phyloP scores from a whole-genome alignment of 2,329 filamentous ascomycete genomes.

The Verticillium zaregamsianum region DNA sequence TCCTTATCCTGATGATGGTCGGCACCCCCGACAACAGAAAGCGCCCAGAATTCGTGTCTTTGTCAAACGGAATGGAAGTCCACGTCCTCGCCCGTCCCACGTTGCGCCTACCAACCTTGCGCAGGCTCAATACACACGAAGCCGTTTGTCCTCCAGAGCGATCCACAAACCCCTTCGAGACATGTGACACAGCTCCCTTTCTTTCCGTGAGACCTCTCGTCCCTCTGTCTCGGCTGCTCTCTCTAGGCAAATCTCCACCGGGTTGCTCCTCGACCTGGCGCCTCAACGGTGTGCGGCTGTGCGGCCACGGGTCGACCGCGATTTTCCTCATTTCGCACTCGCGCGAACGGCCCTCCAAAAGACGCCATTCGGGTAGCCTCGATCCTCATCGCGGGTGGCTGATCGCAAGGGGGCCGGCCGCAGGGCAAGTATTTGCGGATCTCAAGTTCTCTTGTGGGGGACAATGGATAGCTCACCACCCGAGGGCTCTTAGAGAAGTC shows the following conservation, averaged over 20 bases:
- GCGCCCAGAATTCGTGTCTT: background rate
- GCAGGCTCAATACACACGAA: background rate
- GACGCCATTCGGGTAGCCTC: background rate
- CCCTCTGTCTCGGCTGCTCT: background rate
- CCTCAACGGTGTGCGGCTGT: background rate
- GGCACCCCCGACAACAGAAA: background rate
- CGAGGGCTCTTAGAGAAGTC: background rate
- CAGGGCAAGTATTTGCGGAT: background rate
- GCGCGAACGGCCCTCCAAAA: background rate
- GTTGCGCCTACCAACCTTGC: background rate
- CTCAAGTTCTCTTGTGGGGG: background rate
- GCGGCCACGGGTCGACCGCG: background rate
- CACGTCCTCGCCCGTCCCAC: background rate
- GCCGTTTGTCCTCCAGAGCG: background rate
- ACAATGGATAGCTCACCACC: background rate
- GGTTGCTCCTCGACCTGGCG: background rate
- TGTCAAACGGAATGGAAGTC: background rate
- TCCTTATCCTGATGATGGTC: background rate
- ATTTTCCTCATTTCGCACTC: background rate
- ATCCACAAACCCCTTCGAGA: background rate
- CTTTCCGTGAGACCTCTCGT: background rate
- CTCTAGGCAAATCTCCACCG: background rate
- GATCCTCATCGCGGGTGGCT: background rate
- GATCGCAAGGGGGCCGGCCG: background rate
- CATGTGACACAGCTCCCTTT: background rate